phyloP scores from a whole-genome alignment of 1,139 yeast species.

The Casaregolazyma suthepensis region DNA sequence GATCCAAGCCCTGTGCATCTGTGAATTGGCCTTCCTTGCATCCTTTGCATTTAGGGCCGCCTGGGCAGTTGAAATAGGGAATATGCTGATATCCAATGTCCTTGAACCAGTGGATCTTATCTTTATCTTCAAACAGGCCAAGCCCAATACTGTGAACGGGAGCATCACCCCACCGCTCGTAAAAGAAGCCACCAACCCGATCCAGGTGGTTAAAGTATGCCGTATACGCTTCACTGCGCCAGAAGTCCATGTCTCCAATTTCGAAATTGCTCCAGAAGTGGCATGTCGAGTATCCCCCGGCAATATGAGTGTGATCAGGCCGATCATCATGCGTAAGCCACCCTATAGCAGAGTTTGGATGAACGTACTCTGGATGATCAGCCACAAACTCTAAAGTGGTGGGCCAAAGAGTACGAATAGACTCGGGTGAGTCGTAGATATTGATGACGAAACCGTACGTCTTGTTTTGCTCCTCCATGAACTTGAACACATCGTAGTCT shows the following conservation, averaged over 20 bases:
- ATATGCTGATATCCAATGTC: slow-evolving; percentile 73
- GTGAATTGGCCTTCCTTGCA: slow-evolving; percentile 45
- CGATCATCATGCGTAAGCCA: slow-evolving; percentile 54
- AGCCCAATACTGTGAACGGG: slow-evolving; percentile 78
- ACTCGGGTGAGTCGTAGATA: slow-evolving; percentile 60
- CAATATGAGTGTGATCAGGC: slow-evolving; percentile 37
- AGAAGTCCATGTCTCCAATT: slow-evolving; percentile 75
- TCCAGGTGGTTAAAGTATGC: slow-evolving; percentile 63
- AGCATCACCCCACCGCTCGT: slow-evolving; percentile 90
- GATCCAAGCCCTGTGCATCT: slow-evolving; percentile 40
- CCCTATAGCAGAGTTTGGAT: slow-evolving; percentile 60
- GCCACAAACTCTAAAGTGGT: slow-evolving; percentile 55
- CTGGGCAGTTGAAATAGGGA: slow-evolving; percentile 66
- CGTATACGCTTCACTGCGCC: slow-evolving; percentile 57
- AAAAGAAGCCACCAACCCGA: slow-evolving; percentile 68
- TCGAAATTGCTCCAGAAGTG: slow-evolving; percentile 89
- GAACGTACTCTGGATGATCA: slow-evolving; percentile 52
- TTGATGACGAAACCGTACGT: slow-evolving; percentile 64
- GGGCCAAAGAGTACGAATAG: slow-evolving; percentile 61
- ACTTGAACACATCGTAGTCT: slow-evolving; percentile 71
- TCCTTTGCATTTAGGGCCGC: slow-evolving; percentile 34
- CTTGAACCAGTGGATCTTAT: slow-evolving; percentile 75
- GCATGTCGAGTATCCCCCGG: slow-evolving; percentile 70
- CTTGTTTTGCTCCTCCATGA: slow-evolving; percentile 58
- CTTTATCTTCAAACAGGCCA: slow-evolving; percentile 63